Evolutionary conservation across 805 yeast genomes (phyloP).

Genomic region (Metschnikowia borealis): DNA sequence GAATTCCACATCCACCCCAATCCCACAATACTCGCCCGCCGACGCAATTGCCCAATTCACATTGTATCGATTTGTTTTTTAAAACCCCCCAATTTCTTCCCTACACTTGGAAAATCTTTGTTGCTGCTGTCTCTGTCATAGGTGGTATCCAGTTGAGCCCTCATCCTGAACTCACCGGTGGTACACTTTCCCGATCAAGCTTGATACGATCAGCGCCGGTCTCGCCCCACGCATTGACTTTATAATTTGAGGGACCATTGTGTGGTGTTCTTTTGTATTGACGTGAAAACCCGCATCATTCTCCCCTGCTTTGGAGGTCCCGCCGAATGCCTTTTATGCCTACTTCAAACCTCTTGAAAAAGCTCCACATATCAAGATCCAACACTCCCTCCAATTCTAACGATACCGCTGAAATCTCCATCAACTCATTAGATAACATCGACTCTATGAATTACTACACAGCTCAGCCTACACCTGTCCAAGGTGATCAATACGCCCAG

Average conservation of each 20-base stretch:
- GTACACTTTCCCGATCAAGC: not conserved
- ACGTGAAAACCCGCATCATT: not conserved
- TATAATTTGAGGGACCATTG: not conserved
- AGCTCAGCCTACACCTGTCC: not conserved
- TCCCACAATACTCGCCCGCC: not conserved
- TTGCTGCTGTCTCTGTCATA: not conserved
- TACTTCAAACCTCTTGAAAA: constrained; percentile 14
- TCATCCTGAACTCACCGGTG: not conserved
- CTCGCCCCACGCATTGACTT: not conserved
- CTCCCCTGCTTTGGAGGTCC: not conserved
- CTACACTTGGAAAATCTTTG: not conserved
- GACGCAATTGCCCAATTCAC: not conserved
- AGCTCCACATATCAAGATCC: constrained; percentile 16
- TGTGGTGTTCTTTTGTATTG: not conserved
- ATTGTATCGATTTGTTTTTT: not conserved
- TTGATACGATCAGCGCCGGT: not conserved
- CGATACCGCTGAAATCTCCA: constrained; percentile 8
- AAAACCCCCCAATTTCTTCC: not conserved
- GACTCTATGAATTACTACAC: constrained; percentile 15
- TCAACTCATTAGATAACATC: constrained; percentile 12
- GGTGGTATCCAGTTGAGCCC: not conserved
- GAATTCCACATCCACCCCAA: not conserved
- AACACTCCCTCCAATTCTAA: constrained; percentile 5
- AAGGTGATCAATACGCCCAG: constrained; percentile 5
- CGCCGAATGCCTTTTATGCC: constrained; percentile 12